Evolutionary conservation across 129 eudicot species (phyloP).

Genomic region (Centella asiatica): DNA sequence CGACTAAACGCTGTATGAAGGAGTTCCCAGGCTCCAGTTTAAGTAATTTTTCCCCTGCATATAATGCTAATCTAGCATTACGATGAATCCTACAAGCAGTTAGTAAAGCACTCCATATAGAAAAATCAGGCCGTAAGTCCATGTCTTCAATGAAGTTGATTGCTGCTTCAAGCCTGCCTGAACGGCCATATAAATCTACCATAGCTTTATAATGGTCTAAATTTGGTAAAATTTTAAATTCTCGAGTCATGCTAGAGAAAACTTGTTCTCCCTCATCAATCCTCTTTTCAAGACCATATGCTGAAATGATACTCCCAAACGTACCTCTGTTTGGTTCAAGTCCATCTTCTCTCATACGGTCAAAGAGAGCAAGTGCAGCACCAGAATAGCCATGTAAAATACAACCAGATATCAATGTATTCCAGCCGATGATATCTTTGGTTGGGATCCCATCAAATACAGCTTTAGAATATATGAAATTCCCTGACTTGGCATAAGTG

Average conservation of each 20-base stretch:
- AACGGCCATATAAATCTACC: conserved; percentile 55
- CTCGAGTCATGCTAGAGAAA: conserved; percentile 36
- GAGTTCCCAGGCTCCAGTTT: conserved; percentile 37
- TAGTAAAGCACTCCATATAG: conserved; percentile 42
- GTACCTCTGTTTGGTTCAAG: conserved; percentile 43
- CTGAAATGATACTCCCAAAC: conserved; percentile 32
- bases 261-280: conserved; percentile 35
- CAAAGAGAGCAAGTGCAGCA: conserved; percentile 36
- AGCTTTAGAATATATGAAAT: conserved; percentile 32
- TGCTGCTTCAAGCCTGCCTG: conserved; percentile 53
- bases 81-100: conserved; percentile 42
- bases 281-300: conserved; percentile 41
- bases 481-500: conserved; percentile 49
- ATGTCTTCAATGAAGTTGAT: conserved; percentile 30
- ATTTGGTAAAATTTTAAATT: conserved; percentile 31
- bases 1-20: conserved; percentile 13
- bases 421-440: conserved; percentile 50
- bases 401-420: conserved; percentile 34
- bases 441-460: conserved; percentile 34
- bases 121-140: conserved; percentile 29
- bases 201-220: conserved; percentile 47
- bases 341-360: conserved; percentile 30
- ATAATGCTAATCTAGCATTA: conserved; percentile 27
- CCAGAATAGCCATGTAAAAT: conserved; percentile 40
- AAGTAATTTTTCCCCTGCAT: conserved; percentile 43